Evolutionary conservation across 495 filamentous ascomycete genomes (phyloP).

Genomic region (Hypoxylon trugodes): DNA sequence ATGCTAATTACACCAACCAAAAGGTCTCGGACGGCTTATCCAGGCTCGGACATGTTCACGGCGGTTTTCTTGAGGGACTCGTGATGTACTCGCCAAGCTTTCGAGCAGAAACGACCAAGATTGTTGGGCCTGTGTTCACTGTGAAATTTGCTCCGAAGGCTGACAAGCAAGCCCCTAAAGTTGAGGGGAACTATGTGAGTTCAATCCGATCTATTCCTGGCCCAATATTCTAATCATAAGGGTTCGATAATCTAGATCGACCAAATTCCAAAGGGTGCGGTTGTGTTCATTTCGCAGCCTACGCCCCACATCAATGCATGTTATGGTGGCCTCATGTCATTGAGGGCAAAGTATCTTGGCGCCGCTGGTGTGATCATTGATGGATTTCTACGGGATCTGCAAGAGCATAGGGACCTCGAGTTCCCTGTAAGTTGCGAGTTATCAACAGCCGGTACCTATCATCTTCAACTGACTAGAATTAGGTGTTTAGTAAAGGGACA

Average conservation of each 20-base stretch:
- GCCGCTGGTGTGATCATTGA: constrained; percentile 62
- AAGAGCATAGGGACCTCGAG: constrained; percentile 63
- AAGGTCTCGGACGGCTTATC: constrained; percentile 58
- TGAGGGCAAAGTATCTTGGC: constrained; percentile 57
- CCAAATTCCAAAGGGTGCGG: constrained; percentile 56
- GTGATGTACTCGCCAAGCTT: constrained; percentile 65
- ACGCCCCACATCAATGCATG: constrained; percentile 61
- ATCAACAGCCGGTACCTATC: too few species aligned
- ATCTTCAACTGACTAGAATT: too few species aligned
- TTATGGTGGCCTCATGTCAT: constrained; percentile 68
- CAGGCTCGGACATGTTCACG: constrained; percentile 60
- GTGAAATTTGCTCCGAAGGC: constrained; percentile 60
- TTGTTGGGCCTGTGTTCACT: constrained; percentile 66
- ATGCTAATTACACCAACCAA: too few species aligned
- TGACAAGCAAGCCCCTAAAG: constrained; percentile 56
- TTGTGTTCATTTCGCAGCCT: constrained; percentile 66
- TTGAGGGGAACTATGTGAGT: constrained; percentile 59
- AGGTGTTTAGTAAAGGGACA: too few species aligned
- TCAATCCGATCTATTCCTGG: neutral
- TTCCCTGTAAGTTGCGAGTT: too few species aligned
- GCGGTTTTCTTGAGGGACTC: constrained; percentile 65
- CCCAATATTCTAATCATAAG: too few species aligned
- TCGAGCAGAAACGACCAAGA: constrained; percentile 60
- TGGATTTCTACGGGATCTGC: constrained; percentile 65
- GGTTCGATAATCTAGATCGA: too few species aligned